These are phyloP conservation scores for Bromus sterilis DNA, from an alignment of 176 grass and related monocot species.

Conservation along the genomic window DNA sequence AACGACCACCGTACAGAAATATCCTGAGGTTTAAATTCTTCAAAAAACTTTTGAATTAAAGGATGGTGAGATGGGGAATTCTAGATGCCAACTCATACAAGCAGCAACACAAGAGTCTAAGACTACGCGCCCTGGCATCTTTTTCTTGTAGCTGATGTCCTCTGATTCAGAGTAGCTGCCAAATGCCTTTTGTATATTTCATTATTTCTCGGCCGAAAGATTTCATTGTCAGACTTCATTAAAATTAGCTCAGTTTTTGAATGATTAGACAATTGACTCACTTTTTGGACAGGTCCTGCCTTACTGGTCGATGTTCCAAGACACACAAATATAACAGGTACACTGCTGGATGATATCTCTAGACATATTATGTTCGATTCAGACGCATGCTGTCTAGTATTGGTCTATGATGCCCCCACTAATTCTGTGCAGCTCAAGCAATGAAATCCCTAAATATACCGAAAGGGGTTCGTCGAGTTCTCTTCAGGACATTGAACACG, in stretches of 20 bases:
- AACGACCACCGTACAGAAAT: no score
- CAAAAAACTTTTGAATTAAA: no score
- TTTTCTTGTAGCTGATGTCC: not conserved
- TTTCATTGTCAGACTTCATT: not conserved
- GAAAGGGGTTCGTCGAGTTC: slow-evolving; percentile 62
- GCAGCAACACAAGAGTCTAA: not conserved
- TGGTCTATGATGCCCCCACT: not conserved
- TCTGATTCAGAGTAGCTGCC: not conserved
- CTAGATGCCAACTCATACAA: not conserved
- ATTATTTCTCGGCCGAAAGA: not conserved
- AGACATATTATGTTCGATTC: not conserved
- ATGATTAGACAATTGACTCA: not conserved
- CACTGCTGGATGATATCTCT: no score
- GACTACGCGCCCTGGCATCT: not conserved
- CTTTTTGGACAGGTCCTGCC: slow-evolving; percentile 57
- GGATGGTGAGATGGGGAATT: not conserved
- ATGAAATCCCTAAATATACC: slow-evolving; percentile 73
- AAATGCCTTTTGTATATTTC: not conserved
- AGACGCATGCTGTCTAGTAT: not conserved
- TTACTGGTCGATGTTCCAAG: slow-evolving; percentile 86
- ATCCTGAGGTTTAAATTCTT: no score
- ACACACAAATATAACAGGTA: slow-evolving; percentile 93
- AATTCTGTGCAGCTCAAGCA: slow-evolving; percentile 45
- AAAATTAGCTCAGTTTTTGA: not conserved
- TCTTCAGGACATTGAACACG: slow-evolving; percentile 86